Percentiles rank a stretch among this genome's conserved stretches.
These are phyloP conservation scores for Coemansia sp. DNA, from an alignment of 192 early-diverging fungal genomes.

Conservation along the genomic window DNA sequence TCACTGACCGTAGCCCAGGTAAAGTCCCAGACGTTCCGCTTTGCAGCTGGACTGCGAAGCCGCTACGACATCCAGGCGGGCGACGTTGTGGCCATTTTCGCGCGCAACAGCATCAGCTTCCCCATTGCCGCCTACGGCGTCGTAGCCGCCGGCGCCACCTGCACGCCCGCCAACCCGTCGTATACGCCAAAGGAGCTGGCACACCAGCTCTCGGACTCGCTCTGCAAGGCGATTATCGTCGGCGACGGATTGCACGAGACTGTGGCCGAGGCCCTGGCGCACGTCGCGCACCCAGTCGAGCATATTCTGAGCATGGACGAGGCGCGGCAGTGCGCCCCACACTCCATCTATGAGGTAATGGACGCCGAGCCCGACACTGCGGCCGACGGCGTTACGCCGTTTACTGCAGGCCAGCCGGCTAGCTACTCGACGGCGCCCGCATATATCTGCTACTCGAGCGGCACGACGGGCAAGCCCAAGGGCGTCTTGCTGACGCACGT, in stretches of 20 bases:
- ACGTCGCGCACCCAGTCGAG: constrained; percentile 23
- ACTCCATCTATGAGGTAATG: constrained; percentile 23
- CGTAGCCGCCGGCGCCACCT: constrained; percentile 64
- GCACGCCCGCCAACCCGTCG: constrained; percentile 78
- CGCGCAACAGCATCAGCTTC: constrained; percentile 61
- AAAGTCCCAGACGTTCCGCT: constrained; percentile 5
- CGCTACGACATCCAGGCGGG: constrained; percentile 62
- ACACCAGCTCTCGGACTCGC: constrained; percentile 75
- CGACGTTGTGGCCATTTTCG: constrained; percentile 66
- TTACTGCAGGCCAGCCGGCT: constrained; percentile 3
- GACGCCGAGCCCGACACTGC: background rate
- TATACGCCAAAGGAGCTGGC: constrained; percentile 82
- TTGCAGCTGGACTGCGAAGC: constrained; percentile 28
- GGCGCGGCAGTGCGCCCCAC: background rate
- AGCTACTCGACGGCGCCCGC: constrained; percentile 44
- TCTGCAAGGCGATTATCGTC: constrained; percentile 69
- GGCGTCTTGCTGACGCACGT: constrained; percentile 68
- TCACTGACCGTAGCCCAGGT: constrained; percentile 23
- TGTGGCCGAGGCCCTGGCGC: constrained; percentile 17
- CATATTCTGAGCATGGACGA: constrained; percentile 48
- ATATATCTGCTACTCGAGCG: constrained; percentile 73
- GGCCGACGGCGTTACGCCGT: background rate
- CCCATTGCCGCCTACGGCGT: constrained; percentile 68
- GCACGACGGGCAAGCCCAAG: constrained; percentile 72
- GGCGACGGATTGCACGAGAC: constrained; percentile 38